Conservation (phyloP, 2,329 filamentous ascomycete genomes). For the Colletotrichum spaethianum region DNA sequence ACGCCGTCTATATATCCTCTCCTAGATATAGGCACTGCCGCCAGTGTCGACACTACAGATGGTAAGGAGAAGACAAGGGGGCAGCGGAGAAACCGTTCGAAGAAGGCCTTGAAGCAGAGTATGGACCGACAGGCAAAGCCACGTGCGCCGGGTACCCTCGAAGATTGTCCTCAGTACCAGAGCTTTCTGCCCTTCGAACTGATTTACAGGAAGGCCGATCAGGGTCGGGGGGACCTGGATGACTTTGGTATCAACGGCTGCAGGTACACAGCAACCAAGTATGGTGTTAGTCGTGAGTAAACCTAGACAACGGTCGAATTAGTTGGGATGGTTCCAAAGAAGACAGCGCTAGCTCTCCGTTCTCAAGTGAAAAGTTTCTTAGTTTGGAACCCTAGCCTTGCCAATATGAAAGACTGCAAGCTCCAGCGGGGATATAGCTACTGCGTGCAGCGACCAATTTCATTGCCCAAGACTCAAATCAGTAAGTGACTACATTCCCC, state of each 20-base stretch:
- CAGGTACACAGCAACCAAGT: neutral
- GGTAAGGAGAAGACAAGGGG: neutral
- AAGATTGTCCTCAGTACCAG: neutral
- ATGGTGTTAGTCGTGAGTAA: constrained; percentile 1
- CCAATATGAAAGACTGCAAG: neutral
- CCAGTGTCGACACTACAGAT: neutral
- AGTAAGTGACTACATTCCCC: neutral
- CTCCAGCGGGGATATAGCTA: constrained; percentile 1
- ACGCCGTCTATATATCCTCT: neutral
- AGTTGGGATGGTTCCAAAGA: neutral
- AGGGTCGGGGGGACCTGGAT: neutral
- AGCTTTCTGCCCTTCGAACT: neutral
- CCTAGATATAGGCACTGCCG: neutral
- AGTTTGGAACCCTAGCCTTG: neutral
- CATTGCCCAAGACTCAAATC: neutral
- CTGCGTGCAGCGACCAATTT: neutral
- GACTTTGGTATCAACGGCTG: neutral
- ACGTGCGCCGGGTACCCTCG: neutral
- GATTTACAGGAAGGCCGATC: neutral
- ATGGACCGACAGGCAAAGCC: neutral
- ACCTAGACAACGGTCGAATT: neutral
- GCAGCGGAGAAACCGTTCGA: neutral
- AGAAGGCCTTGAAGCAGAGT: neutral
- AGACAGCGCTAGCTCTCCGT: neutral
- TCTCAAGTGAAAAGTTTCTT: neutral